These are phyloP conservation scores for Microthlaspi erraticum DNA, from an alignment of 345 rosid genomes.

Conservation along the genomic window DNA sequence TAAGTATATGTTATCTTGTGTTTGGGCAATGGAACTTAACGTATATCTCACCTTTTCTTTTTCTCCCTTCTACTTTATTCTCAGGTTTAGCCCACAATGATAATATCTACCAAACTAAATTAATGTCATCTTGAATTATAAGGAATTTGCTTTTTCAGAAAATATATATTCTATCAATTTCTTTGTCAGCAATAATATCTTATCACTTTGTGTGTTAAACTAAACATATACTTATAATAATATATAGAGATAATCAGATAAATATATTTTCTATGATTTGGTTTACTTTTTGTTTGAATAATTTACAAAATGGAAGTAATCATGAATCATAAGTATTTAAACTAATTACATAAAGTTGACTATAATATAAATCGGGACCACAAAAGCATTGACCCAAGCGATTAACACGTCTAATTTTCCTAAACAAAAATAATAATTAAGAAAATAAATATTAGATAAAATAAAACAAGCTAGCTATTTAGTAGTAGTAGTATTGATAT, in stretches of 20 bases:
- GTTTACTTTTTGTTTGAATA: conserved; percentile 19
- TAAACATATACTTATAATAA: neutral
- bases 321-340: conserved; percentile 11
- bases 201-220: conserved; percentile 1
- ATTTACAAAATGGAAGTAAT: conserved; percentile 31
- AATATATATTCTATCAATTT: neutral
- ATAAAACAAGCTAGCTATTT: neutral
- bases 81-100: neutral
- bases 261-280: neutral
- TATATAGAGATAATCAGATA: neutral
- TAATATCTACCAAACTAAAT: conserved; percentile 10
- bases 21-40: neutral
- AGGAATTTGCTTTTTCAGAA: neutral
- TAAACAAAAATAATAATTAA: neutral
- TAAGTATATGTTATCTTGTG: neutral
- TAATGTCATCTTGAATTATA: conserved; percentile 4
- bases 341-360: neutral
- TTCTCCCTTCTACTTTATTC: no score
- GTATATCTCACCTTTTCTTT: neutral
- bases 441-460: neutral
- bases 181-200: conserved; percentile 6
- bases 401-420: conserved; percentile 16
- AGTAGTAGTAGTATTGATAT: neutral
- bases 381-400: conserved; percentile 22
- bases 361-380: conserved; percentile 22